A percentile compares a stretch with the other conserved stretches of the same genome.
These are phyloP conservation scores for Sporothrix protearum DNA, from an alignment of 2,329 filamentous ascomycete species.

Conservation along the genomic window DNA sequence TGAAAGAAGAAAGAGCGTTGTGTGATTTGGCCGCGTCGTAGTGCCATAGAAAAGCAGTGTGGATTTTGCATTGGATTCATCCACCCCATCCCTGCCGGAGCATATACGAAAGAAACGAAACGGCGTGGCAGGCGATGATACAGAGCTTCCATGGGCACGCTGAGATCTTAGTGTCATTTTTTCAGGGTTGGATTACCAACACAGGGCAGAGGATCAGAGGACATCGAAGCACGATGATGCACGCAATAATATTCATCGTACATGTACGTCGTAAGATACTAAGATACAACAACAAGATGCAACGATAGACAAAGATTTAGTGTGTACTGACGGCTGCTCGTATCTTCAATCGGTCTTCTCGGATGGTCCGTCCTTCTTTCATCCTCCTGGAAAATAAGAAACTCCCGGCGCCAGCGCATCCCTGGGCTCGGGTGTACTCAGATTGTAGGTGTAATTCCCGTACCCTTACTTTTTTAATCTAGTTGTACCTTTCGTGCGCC, in stretches of 20 bases:
- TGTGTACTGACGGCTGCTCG: background rate
- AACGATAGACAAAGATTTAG: background rate
- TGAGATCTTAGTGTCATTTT: background rate
- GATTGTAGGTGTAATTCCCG: too few relatives aligned
- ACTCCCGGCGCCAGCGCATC: background rate
- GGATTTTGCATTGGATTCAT: background rate
- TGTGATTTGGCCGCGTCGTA: background rate
- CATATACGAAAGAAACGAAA: background rate
- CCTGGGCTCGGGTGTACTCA: slow-evolving; percentile 12
- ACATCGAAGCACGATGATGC: background rate
- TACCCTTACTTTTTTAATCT: too few relatives aligned
- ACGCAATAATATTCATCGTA: background rate
- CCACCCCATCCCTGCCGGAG: background rate
- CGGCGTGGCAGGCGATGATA: background rate
- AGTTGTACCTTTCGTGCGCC: too few relatives aligned
- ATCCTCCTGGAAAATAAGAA: background rate
- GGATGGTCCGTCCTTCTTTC: background rate
- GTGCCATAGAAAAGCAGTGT: too few relatives aligned
- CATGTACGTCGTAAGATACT: too few relatives aligned
- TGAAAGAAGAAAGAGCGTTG: background rate
- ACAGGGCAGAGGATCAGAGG: background rate
- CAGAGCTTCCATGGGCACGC: background rate
- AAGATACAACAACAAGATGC: too few relatives aligned
- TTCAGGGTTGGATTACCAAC: background rate
- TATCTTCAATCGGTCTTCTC: background rate